These are phyloP conservation scores for Calonectria hongkongensis DNA, from an alignment of 2,329 filamentous ascomycete species.

Conservation along the genomic window DNA sequence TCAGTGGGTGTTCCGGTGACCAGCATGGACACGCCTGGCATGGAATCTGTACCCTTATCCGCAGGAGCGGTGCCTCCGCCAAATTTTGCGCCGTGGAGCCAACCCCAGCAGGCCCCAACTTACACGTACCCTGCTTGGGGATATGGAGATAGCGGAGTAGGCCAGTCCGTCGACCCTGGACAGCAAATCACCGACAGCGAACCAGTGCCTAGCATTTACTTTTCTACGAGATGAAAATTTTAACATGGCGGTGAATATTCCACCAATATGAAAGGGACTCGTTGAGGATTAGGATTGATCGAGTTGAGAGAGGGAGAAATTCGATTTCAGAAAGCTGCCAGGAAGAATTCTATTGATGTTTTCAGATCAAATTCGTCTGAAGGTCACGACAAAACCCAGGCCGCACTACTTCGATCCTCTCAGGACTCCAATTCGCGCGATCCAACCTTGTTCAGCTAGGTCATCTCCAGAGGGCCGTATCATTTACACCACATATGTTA, in stretches of 20 bases:
- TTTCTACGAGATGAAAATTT: constrained; percentile 36
- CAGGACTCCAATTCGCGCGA: not conserved
- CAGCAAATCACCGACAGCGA: constrained; percentile 42
- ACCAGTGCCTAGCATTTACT: constrained; percentile 41
- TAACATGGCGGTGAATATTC: constrained; percentile 14
- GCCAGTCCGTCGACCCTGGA: constrained; percentile 35
- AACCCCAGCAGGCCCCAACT: constrained; percentile 61
- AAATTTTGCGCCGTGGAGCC: constrained; percentile 67
- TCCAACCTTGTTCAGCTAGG: not conserved
- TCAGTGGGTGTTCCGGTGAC: constrained; percentile 61
- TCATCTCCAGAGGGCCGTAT: not conserved
- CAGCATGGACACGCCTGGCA: constrained; percentile 59
- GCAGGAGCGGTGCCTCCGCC: constrained; percentile 61
- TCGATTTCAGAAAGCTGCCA: not conserved
- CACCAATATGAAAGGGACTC: not conserved
- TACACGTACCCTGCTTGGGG: constrained; percentile 63
- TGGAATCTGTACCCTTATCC: constrained; percentile 60
- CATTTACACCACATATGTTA: not conserved
- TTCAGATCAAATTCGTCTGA: not conserved
- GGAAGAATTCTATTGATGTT: constrained; percentile 16
- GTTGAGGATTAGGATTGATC: not conserved
- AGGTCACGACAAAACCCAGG: not conserved
- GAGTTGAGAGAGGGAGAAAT: not conserved
- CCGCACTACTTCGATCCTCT: not conserved
- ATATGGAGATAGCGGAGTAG: constrained; percentile 50